Evolutionary conservation across 2,329 filamentous ascomycete species (phyloP).

Genomic region (Cladosporium sp.): DNA sequence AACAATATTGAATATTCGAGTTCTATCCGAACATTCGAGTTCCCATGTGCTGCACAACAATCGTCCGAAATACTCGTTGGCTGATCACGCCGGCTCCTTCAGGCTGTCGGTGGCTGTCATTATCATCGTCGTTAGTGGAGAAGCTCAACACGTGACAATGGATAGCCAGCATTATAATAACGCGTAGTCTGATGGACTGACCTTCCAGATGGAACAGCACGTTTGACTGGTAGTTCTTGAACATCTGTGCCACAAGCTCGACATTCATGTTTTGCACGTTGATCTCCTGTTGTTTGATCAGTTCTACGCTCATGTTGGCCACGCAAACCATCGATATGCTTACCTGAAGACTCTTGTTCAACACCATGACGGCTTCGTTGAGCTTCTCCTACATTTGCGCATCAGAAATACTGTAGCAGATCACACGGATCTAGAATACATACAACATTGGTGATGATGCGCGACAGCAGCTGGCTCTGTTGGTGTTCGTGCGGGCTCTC

Average conservation of each 20-base stretch:
- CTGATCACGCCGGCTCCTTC: slow-evolving; percentile 54
- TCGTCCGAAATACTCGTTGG: background rate
- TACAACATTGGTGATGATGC: slow-evolving; percentile 97
- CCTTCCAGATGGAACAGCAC: slow-evolving; percentile 97
- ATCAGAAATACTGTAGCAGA: slow-evolving; percentile 11
- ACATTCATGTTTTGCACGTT: slow-evolving; percentile 99
- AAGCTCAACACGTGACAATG: background rate
- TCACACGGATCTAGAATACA: background rate
- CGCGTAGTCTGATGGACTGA: slow-evolving; percentile 41
- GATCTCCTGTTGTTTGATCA: slow-evolving; percentile 68
- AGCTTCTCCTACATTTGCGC: slow-evolving; percentile 74
- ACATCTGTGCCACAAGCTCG: slow-evolving; percentile 97
- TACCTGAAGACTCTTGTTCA: slow-evolving; percentile 91
- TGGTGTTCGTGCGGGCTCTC: slow-evolving; percentile 98
- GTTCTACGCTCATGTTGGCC: background rate
- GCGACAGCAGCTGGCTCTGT: slow-evolving; percentile 87
- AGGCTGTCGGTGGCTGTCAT: slow-evolving; percentile 74
- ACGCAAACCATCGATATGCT: slow-evolving; percentile 7
- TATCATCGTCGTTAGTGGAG: slow-evolving; percentile 15
- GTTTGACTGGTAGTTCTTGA: slow-evolving; percentile 99
- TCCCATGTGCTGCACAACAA: background rate
- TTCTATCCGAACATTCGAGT: background rate
- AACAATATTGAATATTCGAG: background rate
- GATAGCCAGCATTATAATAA: background rate
- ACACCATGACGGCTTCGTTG: slow-evolving; percentile 86